Conservation (phyloP, 495 filamentous ascomycete species). For the Aspergillus kassunensis region DNA sequence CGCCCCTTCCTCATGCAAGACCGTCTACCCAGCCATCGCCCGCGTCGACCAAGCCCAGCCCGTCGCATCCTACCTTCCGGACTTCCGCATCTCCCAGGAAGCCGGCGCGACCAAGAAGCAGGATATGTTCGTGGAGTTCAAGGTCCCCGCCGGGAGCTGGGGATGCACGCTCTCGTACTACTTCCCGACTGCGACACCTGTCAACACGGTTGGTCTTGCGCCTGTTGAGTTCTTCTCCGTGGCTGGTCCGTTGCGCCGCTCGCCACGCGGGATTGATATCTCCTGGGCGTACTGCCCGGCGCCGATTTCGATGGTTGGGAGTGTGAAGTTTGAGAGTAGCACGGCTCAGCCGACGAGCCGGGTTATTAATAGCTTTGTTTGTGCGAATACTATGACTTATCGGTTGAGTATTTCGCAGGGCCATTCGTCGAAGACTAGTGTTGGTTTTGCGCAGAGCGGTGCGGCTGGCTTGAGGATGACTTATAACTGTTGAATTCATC, state of each 20-base stretch:
- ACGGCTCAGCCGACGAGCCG: neutral
- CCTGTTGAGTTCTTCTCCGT: constrained; percentile 10
- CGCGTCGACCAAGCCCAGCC: constrained; percentile 12
- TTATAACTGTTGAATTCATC: constrained; percentile 7
- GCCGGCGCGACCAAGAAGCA: constrained; percentile 5
- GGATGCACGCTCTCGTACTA: constrained; percentile 9
- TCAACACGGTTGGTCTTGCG: constrained; percentile 1
- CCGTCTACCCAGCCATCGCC: neutral
- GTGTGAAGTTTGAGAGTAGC: neutral
- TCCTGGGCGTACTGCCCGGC: constrained; percentile 6
- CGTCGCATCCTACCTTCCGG: constrained; percentile 7
- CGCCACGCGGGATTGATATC: constrained; percentile 9
- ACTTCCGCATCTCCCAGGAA: constrained; percentile 8
- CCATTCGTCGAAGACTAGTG: neutral
- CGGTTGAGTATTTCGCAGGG: constrained; percentile 10
- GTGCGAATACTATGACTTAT: constrained; percentile 4
- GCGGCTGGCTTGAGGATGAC: constrained; percentile 4
- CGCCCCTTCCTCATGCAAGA: constrained; percentile 4
- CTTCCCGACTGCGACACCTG: neutral
- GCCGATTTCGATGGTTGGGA: constrained; percentile 7
- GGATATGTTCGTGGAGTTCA: constrained; percentile 11
- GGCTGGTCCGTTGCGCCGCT: constrained; percentile 8
- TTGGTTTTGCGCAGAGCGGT: neutral
- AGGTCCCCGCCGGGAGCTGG: constrained; percentile 6
- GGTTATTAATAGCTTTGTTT: constrained; percentile 12